phyloP scores from a whole-genome alignment of 2,329 filamentous ascomycete species.

The Clonostachys rhizophaga region DNA sequence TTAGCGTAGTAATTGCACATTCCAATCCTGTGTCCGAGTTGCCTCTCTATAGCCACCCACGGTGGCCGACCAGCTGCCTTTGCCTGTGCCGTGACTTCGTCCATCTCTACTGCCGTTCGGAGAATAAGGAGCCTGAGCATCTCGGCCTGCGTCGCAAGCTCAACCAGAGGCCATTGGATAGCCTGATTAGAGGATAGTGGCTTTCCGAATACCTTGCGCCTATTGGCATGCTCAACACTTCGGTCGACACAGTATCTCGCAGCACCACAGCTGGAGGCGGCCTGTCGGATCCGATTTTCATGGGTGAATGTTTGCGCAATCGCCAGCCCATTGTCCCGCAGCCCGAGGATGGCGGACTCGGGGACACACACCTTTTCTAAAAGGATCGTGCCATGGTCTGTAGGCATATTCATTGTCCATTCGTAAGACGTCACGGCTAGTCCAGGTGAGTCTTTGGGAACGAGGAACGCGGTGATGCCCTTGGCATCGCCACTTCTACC shows the following conservation, averaged over 20 bases:
- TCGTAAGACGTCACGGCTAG: slow-evolving; percentile 6
- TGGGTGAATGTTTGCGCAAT: slow-evolving; percentile 10
- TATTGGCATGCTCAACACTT: slow-evolving; percentile 6
- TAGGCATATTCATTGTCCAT: slow-evolving; percentile 11
- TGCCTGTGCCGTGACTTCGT: slow-evolving; percentile 1
- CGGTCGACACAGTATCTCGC: slow-evolving; percentile 7
- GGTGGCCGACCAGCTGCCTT: slow-evolving; percentile 1
- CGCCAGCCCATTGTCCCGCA: slow-evolving; percentile 5
- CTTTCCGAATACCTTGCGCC: slow-evolving; percentile 8
- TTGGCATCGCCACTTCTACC: slow-evolving; percentile 5
- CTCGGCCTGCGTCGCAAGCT: slow-evolving; percentile 7
- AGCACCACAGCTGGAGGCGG: slow-evolving; percentile 8
- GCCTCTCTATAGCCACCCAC: slow-evolving; percentile 9
- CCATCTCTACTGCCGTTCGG: slow-evolving; percentile 8
- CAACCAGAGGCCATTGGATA: slow-evolving; percentile 10
- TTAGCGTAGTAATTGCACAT: slow-evolving; percentile 12
- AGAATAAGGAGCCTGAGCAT: slow-evolving; percentile 9
- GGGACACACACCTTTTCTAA: slow-evolving; percentile 5
- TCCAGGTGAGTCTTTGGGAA: slow-evolving; percentile 6
- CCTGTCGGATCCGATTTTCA: slow-evolving; percentile 9
- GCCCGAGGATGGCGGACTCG: slow-evolving; percentile 4
- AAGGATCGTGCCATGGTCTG: slow-evolving; percentile 7
- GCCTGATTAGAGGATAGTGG: slow-evolving; percentile 7
- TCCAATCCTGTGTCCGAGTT: slow-evolving; percentile 9
- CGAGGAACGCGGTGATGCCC: slow-evolving; percentile 9